Conservation (phyloP, 768 basidiomycete species). For the Calocera cornea region DNA sequence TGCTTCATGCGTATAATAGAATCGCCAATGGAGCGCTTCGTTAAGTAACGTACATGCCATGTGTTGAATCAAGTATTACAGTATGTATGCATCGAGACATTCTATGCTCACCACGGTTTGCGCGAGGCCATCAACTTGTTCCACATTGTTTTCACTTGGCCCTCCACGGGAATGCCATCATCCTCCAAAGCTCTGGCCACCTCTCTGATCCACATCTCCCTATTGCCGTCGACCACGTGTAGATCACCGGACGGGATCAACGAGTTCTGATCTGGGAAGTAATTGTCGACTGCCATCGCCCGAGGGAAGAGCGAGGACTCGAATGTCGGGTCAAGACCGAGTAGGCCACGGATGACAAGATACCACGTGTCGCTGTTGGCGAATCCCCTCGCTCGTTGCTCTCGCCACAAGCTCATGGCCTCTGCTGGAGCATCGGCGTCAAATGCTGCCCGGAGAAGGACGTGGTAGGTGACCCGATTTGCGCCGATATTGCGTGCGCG, state of each 20-base stretch:
- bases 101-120: neutral
- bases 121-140: neutral
- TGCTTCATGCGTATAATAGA: too few relatives aligned
- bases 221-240: neutral
- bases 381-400: neutral
- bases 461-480: conserved; percentile 59
- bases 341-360: neutral
- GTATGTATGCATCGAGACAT: too few relatives aligned
- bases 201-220: neutral
- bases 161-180: neutral
- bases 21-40: too few relatives aligned
- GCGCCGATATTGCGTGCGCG: conserved; percentile 38
- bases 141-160: neutral
- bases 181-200: neutral
- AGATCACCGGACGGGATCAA: neutral
- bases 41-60: too few relatives aligned
- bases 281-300: neutral
- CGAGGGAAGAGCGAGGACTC: neutral
- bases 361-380: neutral
- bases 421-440: conserved; percentile 38
- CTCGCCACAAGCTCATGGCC: neutral
- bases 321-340: neutral
- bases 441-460: conserved; percentile 56
- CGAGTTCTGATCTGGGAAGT: neutral
- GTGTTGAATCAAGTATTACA: too few relatives aligned